Evolutionary conservation across 495 filamentous ascomycete genomes (phyloP).

Genomic region (Xylaria curta): DNA sequence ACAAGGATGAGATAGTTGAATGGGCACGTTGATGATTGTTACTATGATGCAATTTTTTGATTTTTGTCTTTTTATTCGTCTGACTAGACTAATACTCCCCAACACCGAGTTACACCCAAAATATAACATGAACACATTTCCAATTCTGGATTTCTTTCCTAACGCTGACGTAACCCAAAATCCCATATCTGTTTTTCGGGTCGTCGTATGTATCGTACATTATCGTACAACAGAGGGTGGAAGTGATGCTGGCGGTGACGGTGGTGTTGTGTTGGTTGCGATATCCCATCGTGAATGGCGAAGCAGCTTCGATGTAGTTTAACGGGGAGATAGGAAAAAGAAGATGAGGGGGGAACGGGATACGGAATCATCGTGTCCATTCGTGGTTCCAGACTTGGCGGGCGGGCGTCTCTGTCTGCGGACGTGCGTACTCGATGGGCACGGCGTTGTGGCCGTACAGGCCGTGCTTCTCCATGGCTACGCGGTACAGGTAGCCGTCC

Average conservation of each 20-base stretch:
- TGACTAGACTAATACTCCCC: neutral
- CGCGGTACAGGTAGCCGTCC: slow-evolving; percentile 79
- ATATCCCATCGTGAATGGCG: neutral
- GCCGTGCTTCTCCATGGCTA: slow-evolving; percentile 85
- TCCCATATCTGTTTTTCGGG: neutral
- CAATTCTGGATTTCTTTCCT: neutral
- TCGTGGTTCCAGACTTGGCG: slow-evolving; percentile 80
- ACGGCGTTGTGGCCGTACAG: slow-evolving; percentile 67
- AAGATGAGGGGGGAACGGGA: neutral
- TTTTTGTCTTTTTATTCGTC: neutral
- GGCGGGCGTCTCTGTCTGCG: slow-evolving; percentile 78
- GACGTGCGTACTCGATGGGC: slow-evolving; percentile 86
- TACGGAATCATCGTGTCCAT: slow-evolving; percentile 55
- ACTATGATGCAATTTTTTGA: neutral
- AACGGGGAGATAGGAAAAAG: neutral
- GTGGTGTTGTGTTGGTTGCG: neutral
- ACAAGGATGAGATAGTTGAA: neutral
- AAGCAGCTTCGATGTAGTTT: neutral
- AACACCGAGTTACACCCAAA: neutral
- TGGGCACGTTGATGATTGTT: neutral
- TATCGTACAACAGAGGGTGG: neutral
- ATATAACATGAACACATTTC: neutral
- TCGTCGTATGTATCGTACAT: neutral
- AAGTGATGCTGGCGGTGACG: neutral
- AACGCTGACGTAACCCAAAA: neutral